Conservation (phyloP, 2,329 filamentous ascomycete species). For the Trichothecium roseum region DNA sequence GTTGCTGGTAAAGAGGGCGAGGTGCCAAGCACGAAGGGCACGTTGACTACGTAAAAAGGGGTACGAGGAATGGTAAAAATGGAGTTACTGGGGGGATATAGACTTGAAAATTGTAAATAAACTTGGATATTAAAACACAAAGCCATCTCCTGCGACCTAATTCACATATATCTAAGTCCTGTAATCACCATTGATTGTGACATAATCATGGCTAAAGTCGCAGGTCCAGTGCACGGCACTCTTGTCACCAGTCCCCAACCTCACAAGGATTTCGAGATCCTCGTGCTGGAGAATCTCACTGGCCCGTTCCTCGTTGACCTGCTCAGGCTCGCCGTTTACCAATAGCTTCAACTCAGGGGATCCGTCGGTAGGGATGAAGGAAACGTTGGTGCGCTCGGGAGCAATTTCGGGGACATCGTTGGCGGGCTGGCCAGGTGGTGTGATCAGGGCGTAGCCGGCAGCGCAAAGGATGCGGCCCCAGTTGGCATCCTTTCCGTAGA, state of each 20-base stretch:
- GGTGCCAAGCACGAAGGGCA: slow-evolving; percentile 93
- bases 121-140: too few relatives aligned
- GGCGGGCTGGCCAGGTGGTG: slow-evolving; percentile 43
- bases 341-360: slow-evolving; percentile 65
- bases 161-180: slow-evolving; percentile 38
- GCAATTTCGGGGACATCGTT: slow-evolving; percentile 54
- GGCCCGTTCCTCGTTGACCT: slow-evolving; percentile 66
- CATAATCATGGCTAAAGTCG: slow-evolving; percentile 77
- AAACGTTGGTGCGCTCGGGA: slow-evolving; percentile 64
- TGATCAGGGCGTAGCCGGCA: slow-evolving; percentile 67
- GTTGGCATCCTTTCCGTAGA: slow-evolving; percentile 96
- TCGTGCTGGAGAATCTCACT: slow-evolving; percentile 69
- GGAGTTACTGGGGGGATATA: background rate
- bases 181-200: slow-evolving; percentile 60
- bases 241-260: slow-evolving; percentile 56
- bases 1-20: slow-evolving; percentile 79
- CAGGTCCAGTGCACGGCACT: slow-evolving; percentile 75
- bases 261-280: slow-evolving; percentile 69
- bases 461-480: slow-evolving; percentile 97
- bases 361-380: slow-evolving; percentile 70
- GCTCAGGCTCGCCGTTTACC: slow-evolving; percentile 70
- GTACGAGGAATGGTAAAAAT: slow-evolving; percentile 1
- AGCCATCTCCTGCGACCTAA: background rate
- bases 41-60: slow-evolving; percentile 48
- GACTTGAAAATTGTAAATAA: background rate